These are phyloP conservation scores for Pythium chondricola DNA, from an alignment of 352 stramenopile species.

Conservation along the genomic window DNA sequence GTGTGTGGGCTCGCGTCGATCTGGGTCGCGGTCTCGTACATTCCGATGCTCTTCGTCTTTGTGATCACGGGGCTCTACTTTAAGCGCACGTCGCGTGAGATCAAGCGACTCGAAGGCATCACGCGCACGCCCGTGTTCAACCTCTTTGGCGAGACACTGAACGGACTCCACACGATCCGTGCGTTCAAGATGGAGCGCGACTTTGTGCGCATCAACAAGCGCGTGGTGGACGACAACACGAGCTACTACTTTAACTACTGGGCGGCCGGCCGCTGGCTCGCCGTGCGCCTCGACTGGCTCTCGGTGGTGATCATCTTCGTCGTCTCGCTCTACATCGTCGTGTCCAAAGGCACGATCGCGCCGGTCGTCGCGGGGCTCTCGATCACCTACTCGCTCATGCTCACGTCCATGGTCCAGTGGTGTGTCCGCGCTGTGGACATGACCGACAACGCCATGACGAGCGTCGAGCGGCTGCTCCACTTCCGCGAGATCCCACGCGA, in stretches of 20 bases:
- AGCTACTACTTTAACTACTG: conserved; percentile 39
- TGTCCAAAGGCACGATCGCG: conserved; percentile 31
- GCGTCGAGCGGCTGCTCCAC: conserved; percentile 56
- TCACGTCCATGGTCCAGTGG: conserved; percentile 90
- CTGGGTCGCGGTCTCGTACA: conserved; percentile 41
- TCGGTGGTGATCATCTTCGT: conserved; percentile 83
- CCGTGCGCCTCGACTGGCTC: conserved; percentile 82
- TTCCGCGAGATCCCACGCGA: conserved; percentile 83
- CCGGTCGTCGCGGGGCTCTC: conserved; percentile 73
- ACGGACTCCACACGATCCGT: conserved; percentile 91
- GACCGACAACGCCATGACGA: conserved; percentile 87
- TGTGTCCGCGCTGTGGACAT: conserved; percentile 85
- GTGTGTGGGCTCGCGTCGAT: conserved; percentile 33
- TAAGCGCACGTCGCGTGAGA: conserved; percentile 66
- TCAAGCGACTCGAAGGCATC: conserved; percentile 93
- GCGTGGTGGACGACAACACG: conserved; percentile 31
- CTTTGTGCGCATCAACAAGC: conserved; percentile 28
- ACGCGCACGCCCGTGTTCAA: conserved; percentile 87
- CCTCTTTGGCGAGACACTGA: conserved; percentile 89
- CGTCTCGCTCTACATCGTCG: conserved; percentile 83
- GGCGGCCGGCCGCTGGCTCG: conserved; percentile 84
- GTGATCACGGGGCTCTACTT: conserved; percentile 72
- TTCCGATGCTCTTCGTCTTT: conserved; percentile 48
- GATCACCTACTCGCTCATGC: conserved; percentile 84
- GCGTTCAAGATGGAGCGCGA: conserved; percentile 38